Evolutionary conservation across 352 stramenopile genomes (phyloP).

Genomic region (Phytopythium kandeliae): DNA sequence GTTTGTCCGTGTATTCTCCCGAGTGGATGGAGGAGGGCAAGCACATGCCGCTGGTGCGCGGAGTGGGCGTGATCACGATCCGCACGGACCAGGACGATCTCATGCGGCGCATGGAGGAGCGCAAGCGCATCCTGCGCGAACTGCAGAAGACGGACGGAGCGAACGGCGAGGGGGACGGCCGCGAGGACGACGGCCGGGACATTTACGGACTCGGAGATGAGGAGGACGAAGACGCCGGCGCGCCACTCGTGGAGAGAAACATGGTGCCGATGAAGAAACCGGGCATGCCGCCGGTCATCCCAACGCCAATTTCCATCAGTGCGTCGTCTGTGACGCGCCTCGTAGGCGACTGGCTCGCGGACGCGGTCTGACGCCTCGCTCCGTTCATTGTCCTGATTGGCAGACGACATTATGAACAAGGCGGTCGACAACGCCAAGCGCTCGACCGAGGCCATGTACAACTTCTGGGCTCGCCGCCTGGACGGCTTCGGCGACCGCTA

Average conservation of each 20-base stretch:
- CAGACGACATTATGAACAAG: constrained; percentile 35
- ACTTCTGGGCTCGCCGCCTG: constrained; percentile 61
- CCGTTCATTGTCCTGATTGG: no score
- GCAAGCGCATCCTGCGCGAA: constrained; percentile 61
- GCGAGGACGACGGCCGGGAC: constrained; percentile 33
- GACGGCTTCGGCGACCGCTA: constrained; percentile 64
- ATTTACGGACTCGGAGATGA: constrained; percentile 29
- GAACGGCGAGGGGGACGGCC: constrained; percentile 28
- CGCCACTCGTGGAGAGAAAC: constrained; percentile 39
- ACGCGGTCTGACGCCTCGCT: no score
- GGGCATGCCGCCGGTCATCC: constrained; percentile 30
- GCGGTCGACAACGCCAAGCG: constrained; percentile 47
- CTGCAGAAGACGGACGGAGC: constrained; percentile 22
- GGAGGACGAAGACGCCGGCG: constrained; percentile 21
- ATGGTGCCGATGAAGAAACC: constrained; percentile 42
- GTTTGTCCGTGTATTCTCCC: constrained; percentile 51
- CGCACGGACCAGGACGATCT: constrained; percentile 37
- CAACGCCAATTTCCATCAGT: constrained; percentile 48
- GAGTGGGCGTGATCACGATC: constrained; percentile 45
- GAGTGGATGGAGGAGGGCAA: constrained; percentile 54
- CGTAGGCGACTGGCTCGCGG: no score
- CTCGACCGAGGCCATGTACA: constrained; percentile 53
- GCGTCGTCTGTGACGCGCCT: no score
- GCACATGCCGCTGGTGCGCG: constrained; percentile 45
- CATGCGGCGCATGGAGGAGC: constrained; percentile 60